Conservation (phyloP, 2,329 filamentous ascomycete species). For the Nakataea oryzae region DNA sequence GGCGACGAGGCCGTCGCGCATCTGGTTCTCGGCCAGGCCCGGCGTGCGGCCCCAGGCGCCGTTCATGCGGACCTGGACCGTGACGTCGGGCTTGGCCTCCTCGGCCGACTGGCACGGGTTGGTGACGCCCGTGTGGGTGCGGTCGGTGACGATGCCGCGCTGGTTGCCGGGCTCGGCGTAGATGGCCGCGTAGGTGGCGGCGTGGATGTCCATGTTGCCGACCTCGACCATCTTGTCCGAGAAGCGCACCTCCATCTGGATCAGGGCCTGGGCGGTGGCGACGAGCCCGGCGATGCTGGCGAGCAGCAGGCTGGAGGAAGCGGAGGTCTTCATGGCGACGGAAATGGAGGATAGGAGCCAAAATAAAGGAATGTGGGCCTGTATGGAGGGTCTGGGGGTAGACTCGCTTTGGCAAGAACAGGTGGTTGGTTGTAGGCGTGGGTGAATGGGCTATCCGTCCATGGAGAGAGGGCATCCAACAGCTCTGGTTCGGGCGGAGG, state of each 20-base stretch:
- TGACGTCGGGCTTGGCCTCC: neutral
- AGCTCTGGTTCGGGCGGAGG: neutral
- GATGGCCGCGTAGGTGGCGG: neutral
- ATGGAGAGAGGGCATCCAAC: neutral
- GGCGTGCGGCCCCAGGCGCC: neutral
- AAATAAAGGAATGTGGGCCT: neutral
- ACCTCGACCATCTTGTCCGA: slow-evolving; percentile 1
- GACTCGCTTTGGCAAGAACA: neutral
- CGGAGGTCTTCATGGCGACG: neutral
- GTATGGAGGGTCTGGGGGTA: neutral
- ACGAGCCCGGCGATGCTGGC: neutral
- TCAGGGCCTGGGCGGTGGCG: neutral
- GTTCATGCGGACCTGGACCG: neutral
- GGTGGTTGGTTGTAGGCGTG: neutral
- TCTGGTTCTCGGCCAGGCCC: neutral
- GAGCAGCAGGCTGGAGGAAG: neutral
- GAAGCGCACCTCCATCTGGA: slow-evolving; percentile 1
- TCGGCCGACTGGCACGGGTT: neutral
- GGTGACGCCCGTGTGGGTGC: neutral
- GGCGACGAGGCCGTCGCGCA: neutral
- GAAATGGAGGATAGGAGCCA: neutral
- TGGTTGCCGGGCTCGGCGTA: slow-evolving; percentile 1
- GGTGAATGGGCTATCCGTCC: neutral
- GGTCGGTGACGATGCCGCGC: neutral
- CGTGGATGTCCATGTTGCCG: neutral